Percentiles rank a stretch among this genome's conserved stretches.
Evolutionary conservation across 495 filamentous ascomycete species (phyloP).

Genomic region (Gamarada debralockiae): DNA sequence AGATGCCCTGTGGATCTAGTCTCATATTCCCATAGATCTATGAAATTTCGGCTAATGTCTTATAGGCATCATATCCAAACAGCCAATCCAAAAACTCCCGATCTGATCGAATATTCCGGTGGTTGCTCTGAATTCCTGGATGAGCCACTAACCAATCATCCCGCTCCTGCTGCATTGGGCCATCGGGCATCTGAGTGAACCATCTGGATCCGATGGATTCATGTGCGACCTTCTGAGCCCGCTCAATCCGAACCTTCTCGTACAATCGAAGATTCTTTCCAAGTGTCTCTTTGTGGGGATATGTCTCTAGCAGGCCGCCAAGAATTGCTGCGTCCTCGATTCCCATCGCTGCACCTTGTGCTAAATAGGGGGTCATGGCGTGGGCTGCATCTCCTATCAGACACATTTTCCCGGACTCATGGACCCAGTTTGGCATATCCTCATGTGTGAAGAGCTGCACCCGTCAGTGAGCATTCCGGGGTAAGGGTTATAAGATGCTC

Average conservation of each 20-base stretch:
- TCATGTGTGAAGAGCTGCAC: constrained; percentile 57
- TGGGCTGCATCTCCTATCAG: constrained; percentile 67
- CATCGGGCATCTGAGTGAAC: constrained; percentile 53
- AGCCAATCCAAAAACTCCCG: constrained; percentile 22
- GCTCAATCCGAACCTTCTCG: constrained; percentile 49
- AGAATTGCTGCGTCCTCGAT: constrained; percentile 45
- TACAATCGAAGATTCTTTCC: constrained; percentile 47
- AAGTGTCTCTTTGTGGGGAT: constrained; percentile 34
- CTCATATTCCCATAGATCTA: not conserved
- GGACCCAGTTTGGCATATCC: constrained; percentile 52
- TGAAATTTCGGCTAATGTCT: constrained; percentile 1
- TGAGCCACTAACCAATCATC: constrained; percentile 35
- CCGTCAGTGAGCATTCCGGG: constrained; percentile 54
- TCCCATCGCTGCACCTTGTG: constrained; percentile 26
- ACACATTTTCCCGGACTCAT: constrained; percentile 49
- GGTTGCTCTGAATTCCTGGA: constrained; percentile 16
- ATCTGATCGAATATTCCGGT: constrained; percentile 17
- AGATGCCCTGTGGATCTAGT: no score
- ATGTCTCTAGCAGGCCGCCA: constrained; percentile 32
- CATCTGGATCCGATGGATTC: constrained; percentile 48
- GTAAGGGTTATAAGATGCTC: constrained; percentile 37
- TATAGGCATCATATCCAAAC: constrained; percentile 24
- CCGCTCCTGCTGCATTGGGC: constrained; percentile 43
- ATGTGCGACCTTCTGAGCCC: constrained; percentile 46
- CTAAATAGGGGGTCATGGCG: constrained; percentile 62